Conservation (phyloP, 805 yeast species). For the Kuraishia floccosa region DNA sequence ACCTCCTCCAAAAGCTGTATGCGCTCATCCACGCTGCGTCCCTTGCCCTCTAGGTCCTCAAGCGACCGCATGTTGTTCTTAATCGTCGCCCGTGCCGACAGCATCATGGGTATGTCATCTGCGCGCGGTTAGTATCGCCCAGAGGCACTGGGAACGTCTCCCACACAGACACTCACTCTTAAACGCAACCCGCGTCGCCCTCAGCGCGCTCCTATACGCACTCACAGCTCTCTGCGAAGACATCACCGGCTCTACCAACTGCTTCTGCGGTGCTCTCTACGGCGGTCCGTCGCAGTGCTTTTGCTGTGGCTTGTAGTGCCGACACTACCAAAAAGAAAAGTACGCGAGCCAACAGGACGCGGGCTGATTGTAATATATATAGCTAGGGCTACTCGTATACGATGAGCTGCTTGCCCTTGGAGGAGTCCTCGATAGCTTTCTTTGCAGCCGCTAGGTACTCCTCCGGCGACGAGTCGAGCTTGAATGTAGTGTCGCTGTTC, state of each 20-base stretch:
- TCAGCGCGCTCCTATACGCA: conserved; percentile 56
- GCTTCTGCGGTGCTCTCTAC: too few relatives aligned
- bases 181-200: conserved; percentile 58
- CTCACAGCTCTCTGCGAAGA: conserved; percentile 9
- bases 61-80: conserved; percentile 34
- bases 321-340: too few relatives aligned
- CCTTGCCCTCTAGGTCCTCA: conserved; percentile 28
- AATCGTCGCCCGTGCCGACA: conserved; percentile 51
- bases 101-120: conserved; percentile 33
- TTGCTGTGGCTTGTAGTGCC: too few relatives aligned
- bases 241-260: too few relatives aligned
- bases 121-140: background rate
- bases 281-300: too few relatives aligned
- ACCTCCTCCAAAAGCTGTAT: conserved; percentile 55
- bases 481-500: conserved; percentile 24
- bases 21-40: conserved; percentile 34
- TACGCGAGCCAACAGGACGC: too few relatives aligned
- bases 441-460: conserved; percentile 29
- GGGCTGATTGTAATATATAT: too few relatives aligned
- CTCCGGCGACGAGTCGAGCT: conserved; percentile 25
- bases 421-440: conserved; percentile 28
- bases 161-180: conserved; percentile 13
- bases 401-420: conserved; percentile 33
- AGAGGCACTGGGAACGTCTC: background rate
- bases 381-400: too few relatives aligned